Percentiles rank a stretch among this genome's conserved stretches.
These are phyloP conservation scores for Brassica napus DNA, from an alignment of 345 rosid species.

Conservation along the genomic window Da-Ae NC_063446.1:16880001-16880500, in stretches of 20 bases:
- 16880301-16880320: too few species aligned
- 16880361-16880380: too few species aligned
- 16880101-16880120: conserved; percentile 1
- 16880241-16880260: conserved; percentile 24
- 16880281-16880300: too few species aligned
- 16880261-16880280: too few species aligned
- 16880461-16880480: too few species aligned
- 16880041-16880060: conserved; percentile 65
- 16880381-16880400: too few species aligned
- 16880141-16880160: background rate
- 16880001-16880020: conserved; percentile 53
- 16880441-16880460: too few species aligned
- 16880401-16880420: too few species aligned
- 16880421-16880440: too few species aligned
- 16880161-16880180: background rate
- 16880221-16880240: conserved; percentile 70
- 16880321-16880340: too few species aligned
- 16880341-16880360: too few species aligned
- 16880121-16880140: background rate
- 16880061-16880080: conserved; percentile 68
- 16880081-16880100: conserved; percentile 38
- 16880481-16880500: too few species aligned
- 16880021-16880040: conserved; percentile 55
- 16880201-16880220: conserved; percentile 69
- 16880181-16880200: conserved; percentile 53